Base-by-base conservation (phyloP, 1,139 yeast genomes). In the Meyerozyma elateridarum region DNA sequence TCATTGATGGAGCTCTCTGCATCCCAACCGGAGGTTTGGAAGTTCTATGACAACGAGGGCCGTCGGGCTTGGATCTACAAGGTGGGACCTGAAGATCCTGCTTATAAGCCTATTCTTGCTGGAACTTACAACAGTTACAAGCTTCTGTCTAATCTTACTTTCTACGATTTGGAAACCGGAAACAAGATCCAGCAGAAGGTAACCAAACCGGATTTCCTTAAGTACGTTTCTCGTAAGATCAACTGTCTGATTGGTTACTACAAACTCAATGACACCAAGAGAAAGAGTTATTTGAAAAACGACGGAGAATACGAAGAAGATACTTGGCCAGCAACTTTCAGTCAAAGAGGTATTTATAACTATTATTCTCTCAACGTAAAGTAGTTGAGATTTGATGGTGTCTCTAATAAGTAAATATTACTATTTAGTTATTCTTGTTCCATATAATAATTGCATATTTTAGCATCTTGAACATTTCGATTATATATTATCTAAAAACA, bases 11-110 rank as follows among this genome's bases (percentile, higher is more conserved):
- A 56, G 32, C 48, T 50, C 20, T 39, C 35, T 45, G 4, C 40
- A 37, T 33, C 30, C 12, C 45, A 43, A 7, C 70, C 70, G 1
- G 59, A 56, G 30, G 54, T 72, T 34, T 64, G 82, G 85, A 66
- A 63, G 50, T 69, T 64, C 47, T 75, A 56, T 45, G 80, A 59
- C 54, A 76, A 63, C 48, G 76, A 65, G 56, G 94, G 95, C 5
- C 68, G 95, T 41, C 67, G 96, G 39, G 79, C 85, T n/a, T 87
- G 95, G 95, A 54, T 85, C 14, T 82, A 77, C 51, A 75, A 73
- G 48, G 59, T 76, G 15, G 70, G 62, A 11, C 46, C 56, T 12
- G 37, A 45, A 3, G 62, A 63, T 36, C 58, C 63, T 4, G 58
- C 59, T 11, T 59, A 56, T 43, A 54, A 54, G 41, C 55, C 56